Percentiles rank a stretch among this genome's conserved stretches.
Evolutionary conservation across 2,329 filamentous ascomycete genomes (phyloP).

Genomic region (Sordariomycetes sp.): DNA sequence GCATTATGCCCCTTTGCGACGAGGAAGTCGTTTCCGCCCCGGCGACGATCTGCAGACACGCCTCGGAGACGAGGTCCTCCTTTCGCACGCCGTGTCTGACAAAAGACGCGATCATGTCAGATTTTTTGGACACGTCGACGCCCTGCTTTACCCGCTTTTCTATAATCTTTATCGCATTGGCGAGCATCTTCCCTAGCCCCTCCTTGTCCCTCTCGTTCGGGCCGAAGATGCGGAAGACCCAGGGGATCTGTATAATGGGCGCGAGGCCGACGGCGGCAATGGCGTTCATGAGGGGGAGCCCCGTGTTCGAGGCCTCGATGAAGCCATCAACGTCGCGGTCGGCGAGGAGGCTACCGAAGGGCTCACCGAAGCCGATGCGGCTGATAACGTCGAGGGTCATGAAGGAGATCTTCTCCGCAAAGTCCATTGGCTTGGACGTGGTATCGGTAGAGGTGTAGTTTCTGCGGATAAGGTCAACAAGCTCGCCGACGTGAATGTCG

Average conservation of each 20-base stretch:
- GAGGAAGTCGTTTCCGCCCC: constrained; percentile 46
- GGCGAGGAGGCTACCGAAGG: constrained; percentile 29
- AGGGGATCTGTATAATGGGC: constrained; percentile 22
- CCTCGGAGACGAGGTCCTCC: constrained; percentile 27
- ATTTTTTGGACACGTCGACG: constrained; percentile 10
- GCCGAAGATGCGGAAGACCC: constrained; percentile 30
- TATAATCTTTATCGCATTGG: constrained; percentile 20
- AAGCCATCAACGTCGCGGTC: constrained; percentile 33
- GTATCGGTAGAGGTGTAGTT: constrained; percentile 20
- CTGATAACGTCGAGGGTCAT: constrained; percentile 41
- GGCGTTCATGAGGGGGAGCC: constrained; percentile 26
- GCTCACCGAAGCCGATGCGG: constrained; percentile 32
- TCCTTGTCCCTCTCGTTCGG: constrained; percentile 23
- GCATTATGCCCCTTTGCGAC: constrained; percentile 34
- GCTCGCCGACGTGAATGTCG: constrained; percentile 28
- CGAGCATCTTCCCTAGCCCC: constrained; percentile 26
- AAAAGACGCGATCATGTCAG: constrained; percentile 37
- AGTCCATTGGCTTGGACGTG: constrained; percentile 29
- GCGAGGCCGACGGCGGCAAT: constrained; percentile 25
- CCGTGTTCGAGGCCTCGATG: constrained; percentile 25
- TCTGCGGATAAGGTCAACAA: constrained; percentile 26
- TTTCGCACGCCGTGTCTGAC: constrained; percentile 22
- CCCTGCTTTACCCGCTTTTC: constrained; percentile 10
- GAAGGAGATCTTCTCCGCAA: constrained; percentile 33
- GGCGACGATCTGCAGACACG: constrained; percentile 29